These are phyloP conservation scores for Phlyctochytrium bullatum DNA, from an alignment of 192 early-diverging fungal genomes.

Conservation along the genomic window DNA sequence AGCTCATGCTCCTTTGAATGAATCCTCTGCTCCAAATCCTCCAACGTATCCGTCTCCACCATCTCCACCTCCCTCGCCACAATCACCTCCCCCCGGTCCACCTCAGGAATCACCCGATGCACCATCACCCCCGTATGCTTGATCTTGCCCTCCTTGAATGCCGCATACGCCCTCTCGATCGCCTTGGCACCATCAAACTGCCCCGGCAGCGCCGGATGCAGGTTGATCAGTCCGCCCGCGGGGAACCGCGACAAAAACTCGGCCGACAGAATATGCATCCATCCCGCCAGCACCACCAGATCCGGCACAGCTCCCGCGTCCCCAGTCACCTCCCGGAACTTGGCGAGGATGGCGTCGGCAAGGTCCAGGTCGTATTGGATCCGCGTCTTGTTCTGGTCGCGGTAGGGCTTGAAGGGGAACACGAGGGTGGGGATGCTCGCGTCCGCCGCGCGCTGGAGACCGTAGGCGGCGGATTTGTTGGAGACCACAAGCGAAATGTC, in stretches of 20 bases:
- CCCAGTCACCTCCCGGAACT: constrained; percentile 17
- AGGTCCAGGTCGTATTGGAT: constrained; percentile 87
- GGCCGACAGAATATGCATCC: constrained; percentile 96
- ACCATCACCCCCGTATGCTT: constrained; percentile 61
- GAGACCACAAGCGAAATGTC: constrained; percentile 87
- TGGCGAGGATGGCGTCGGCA: constrained; percentile 59
- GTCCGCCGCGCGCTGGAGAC: constrained; percentile 79
- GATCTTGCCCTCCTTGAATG: constrained; percentile 70
- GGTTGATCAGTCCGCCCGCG: constrained; percentile 74
- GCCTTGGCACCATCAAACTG: constrained; percentile 96
- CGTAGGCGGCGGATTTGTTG: constrained; percentile 80
- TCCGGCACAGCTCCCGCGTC: constrained; percentile 53
- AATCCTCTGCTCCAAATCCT: constrained; percentile 82
- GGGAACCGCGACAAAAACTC: constrained; percentile 76
- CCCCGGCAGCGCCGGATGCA: constrained; percentile 96
- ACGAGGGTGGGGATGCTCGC: constrained; percentile 81
- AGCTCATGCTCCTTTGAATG: constrained; percentile 86
- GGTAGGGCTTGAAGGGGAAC: constrained; percentile 81
- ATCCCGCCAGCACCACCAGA: constrained; percentile 91
- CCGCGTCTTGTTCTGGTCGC: constrained; percentile 75
- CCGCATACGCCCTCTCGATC: constrained; percentile 91
- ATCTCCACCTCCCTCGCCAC: constrained; percentile 77
- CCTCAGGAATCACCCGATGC: constrained; percentile 92
- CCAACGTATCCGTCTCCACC: constrained; percentile 69
- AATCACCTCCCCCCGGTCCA: constrained; percentile 93